Base-by-base conservation (phyloP, 208 protist genomes). In the Trypanosoma cruzi region DNA sequence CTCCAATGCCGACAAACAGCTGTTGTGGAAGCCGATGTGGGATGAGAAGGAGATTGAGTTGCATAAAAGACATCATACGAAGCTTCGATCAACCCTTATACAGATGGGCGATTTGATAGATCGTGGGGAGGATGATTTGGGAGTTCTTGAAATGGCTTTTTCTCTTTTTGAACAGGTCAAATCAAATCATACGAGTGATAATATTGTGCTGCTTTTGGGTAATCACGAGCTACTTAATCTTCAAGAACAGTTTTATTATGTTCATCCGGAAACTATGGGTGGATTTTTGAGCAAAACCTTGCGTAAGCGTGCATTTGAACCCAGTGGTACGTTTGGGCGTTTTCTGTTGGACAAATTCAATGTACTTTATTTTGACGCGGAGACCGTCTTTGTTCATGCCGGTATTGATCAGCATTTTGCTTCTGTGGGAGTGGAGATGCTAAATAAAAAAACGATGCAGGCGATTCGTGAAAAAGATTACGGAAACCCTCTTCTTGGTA, bases 181-280 rank as follows among this genome's bases (percentile, higher is more conserved):
- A 53, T 40, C 50, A 22, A 73, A 59, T 36, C 37, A 64, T 24
- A 64, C 64, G 3, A 70, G 62, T 18, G 89, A 90, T 62, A 80
- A 86, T 57, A 74, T 97, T 10, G 73, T 93, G 24, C 50, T 89
- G 10, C 59, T 97, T 36, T 58, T 97, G 31, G 92, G 92, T 32
- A 97, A 97, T 73, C 92, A 97, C 68, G 89, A 97, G 63, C 59
- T 95, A 46, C 74, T 97, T 62, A 95, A 95, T 57, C 57, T 97
- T 60, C 76, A 90, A 56, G 82, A 82, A 14, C 37, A 81, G 28
- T 85, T 84, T 60, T 68, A 86, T 61, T 93, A 92, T 59, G 89
- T 95, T 29, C 75, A 95, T 68, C 66, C 58, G 11, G 42, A 74
- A 11, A 63, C 73, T 34, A 81, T 86, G 55, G 81, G 81, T 49